Percentiles rank a stretch among this genome's conserved stretches.
Evolutionary conservation across 371 early-diverging fungal genomes (phyloP).

Genomic region (Umbelopsis sp.): DNA sequence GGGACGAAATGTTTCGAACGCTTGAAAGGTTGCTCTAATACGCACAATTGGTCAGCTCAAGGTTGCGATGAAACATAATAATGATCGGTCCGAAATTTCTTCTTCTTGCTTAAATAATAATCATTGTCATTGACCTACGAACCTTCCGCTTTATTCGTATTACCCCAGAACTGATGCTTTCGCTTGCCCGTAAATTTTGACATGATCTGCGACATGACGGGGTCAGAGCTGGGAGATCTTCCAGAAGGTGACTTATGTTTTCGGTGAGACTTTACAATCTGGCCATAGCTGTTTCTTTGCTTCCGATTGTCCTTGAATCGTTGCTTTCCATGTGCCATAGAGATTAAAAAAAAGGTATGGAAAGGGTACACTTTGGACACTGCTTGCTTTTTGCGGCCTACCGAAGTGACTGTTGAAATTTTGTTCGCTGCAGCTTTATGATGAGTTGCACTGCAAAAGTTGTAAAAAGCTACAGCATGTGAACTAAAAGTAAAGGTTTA

Average conservation of each 20-base stretch:
- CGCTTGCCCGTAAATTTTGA: background rate
- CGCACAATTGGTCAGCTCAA: background rate
- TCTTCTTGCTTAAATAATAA: no score
- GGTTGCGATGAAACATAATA: no score
- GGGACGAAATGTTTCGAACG: background rate
- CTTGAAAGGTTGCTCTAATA: background rate
- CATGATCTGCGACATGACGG: background rate
- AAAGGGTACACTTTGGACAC: no score
- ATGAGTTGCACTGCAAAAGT: no score
- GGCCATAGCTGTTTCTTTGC: background rate
- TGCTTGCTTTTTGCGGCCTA: no score
- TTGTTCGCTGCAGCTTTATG: no score
- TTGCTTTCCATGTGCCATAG: constrained; percentile 7
- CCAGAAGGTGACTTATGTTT: background rate
- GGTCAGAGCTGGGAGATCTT: background rate
- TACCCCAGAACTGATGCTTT: background rate
- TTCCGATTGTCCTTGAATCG: background rate
- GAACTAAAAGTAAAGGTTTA: no score
- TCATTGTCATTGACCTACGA: no score
- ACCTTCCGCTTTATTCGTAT: no score
- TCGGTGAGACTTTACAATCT: background rate
- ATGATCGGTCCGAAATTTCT: no score
- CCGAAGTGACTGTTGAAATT: no score
- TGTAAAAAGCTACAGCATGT: no score
- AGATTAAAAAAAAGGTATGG: background rate